phyloP scores from a whole-genome alignment of 1,284 basidiomycete species.

The Ganoderma resinaceum region DNA sequence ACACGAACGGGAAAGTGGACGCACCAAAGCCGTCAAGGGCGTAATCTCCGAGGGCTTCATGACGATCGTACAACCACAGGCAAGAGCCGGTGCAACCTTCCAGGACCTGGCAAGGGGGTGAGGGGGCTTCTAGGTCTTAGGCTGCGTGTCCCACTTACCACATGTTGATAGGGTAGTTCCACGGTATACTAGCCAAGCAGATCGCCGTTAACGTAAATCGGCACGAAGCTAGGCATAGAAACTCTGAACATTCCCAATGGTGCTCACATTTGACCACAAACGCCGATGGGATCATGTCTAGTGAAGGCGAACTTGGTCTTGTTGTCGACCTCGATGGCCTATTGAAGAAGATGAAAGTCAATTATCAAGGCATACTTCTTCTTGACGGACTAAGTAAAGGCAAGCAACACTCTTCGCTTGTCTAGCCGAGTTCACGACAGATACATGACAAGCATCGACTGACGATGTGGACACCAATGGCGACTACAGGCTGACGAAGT shows the following conservation, averaged over 20 bases:
- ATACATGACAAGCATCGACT: too few relatives aligned
- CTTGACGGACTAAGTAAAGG: background rate
- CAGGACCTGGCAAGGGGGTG: conserved; percentile 67
- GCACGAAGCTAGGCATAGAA: conserved; percentile 16
- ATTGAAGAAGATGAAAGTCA: background rate
- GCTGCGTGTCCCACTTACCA: conserved; percentile 54
- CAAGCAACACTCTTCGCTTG: too few relatives aligned
- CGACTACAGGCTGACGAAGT: too few relatives aligned
- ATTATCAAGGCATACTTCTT: background rate
- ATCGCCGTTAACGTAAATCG: conserved; percentile 1
- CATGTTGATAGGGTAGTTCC: conserved; percentile 95
- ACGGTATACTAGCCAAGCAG: conserved; percentile 72
- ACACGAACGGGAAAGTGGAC: conserved; percentile 31
- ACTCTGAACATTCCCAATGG: background rate
- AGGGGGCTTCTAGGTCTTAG: background rate
- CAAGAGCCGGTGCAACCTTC: conserved; percentile 92
- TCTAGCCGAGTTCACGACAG: too few relatives aligned
- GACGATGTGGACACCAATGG: too few relatives aligned
- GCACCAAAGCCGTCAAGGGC: conserved; percentile 85
- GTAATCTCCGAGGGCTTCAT: conserved; percentile 95
- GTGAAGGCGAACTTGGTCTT: conserved; percentile 86
- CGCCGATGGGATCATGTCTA: conserved; percentile 92
- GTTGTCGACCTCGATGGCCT: conserved; percentile 86
- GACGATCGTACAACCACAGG: conserved; percentile 87
- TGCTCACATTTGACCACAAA: conserved; percentile 87